A percentile compares a stretch with the other conserved stretches of the same genome.
These are phyloP conservation scores for Colletotrichum destructivum DNA, from an alignment of 2,329 filamentous ascomycete genomes.

Conservation along the genomic window DNA sequence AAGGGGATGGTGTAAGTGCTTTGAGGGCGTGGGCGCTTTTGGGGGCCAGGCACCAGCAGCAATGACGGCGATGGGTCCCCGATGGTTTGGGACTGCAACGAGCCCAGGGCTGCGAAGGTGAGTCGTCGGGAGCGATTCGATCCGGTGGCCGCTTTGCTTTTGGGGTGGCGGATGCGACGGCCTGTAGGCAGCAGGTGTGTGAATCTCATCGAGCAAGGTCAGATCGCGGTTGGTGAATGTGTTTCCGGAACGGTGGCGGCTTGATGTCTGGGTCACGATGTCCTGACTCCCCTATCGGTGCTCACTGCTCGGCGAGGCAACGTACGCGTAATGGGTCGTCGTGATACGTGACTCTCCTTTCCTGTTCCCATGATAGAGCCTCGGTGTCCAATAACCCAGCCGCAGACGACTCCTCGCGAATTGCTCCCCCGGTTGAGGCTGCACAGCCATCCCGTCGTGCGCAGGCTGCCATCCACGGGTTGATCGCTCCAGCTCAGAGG, in stretches of 20 bases:
- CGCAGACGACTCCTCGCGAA: too few relatives aligned
- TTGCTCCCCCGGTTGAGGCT: neutral
- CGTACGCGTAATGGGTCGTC: neutral
- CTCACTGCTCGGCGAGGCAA: neutral
- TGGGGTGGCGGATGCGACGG: neutral
- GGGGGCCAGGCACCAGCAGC: neutral
- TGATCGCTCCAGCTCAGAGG: neutral
- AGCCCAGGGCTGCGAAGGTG: neutral
- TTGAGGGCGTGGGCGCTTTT: neutral
- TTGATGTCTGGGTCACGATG: neutral
- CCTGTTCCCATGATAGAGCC: neutral
- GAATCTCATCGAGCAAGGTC: neutral
- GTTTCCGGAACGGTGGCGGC: neutral
- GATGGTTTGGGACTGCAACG: neutral
- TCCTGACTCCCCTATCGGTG: too few relatives aligned
- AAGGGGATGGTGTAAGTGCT: neutral
- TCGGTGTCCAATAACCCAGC: too few relatives aligned
- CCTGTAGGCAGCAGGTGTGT: conserved; percentile 4
- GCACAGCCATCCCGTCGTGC: neutral
- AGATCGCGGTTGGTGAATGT: too few relatives aligned
- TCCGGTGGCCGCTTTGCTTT: neutral
- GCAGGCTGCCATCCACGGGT: neutral
- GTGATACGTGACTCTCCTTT: neutral
- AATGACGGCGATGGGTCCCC: neutral
- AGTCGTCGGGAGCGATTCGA: conserved; percentile 2